phyloP scores from a whole-genome alignment of 257 asterid genomes.

The Solanum ossicruentum region DNA sequence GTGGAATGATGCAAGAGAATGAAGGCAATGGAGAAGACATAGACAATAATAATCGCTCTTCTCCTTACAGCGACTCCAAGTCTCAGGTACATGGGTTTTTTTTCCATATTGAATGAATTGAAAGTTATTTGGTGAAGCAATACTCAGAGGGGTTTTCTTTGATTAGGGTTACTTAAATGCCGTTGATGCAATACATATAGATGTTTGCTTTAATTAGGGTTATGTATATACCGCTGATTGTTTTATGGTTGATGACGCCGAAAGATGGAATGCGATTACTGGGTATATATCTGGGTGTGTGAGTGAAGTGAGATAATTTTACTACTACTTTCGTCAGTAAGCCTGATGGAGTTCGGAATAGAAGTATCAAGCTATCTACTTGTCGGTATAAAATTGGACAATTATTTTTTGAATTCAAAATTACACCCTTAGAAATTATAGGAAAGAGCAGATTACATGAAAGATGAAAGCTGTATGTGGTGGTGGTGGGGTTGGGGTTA shows the following conservation, averaged over 20 bases:
- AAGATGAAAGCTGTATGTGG: not conserved
- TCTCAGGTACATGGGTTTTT: constrained; percentile 13
- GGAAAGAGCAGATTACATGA: not conserved
- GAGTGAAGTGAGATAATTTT: not conserved
- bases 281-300: not conserved
- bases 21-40: constrained; percentile 26
- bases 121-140: not conserved
- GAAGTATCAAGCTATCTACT: not conserved
- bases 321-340: not conserved
- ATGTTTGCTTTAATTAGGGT: not conserved
- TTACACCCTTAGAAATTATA: not conserved
- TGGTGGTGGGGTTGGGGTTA: not conserved
- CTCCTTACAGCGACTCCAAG: constrained; percentile 27
- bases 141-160: not conserved
- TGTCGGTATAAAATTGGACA: not conserved
- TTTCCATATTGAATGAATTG: not conserved
- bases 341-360: not conserved
- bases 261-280: not conserved
- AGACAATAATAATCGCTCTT: constrained; percentile 12
- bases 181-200: not conserved
- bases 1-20: constrained; percentile 15
- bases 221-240: not conserved
- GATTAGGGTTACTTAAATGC: not conserved
- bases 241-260: not conserved
- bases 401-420: not conserved